A percentile compares a stretch with the other conserved stretches of the same genome.
Evolutionary conservation across 2,329 filamentous ascomycete genomes (phyloP).

Genomic region (Nothopassalora personata): DNA sequence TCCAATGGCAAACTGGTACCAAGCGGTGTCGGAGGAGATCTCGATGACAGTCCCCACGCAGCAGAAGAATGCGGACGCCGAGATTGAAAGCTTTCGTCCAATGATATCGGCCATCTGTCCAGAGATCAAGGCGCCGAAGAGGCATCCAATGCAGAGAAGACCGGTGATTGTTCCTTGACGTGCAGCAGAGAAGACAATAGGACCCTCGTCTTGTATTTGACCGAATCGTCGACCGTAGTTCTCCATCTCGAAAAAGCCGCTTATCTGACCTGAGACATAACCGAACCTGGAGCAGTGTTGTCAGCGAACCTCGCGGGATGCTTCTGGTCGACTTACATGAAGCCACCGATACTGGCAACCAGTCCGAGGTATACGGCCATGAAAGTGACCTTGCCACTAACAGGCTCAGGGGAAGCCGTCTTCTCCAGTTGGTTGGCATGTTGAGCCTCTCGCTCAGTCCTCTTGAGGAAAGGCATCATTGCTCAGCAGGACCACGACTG

Average conservation of each 20-base stretch:
- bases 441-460: slow-evolving; percentile 29
- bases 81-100: slow-evolving; percentile 44
- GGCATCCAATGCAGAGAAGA: slow-evolving; percentile 43
- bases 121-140: slow-evolving; percentile 38
- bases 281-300: slow-evolving; percentile 6
- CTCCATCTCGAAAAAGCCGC: slow-evolving; percentile 38
- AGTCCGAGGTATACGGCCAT: slow-evolving; percentile 49
- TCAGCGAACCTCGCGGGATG: neutral
- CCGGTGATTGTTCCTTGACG: slow-evolving; percentile 38
- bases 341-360: slow-evolving; percentile 52
- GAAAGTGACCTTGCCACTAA: slow-evolving; percentile 30
- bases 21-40: slow-evolving; percentile 37
- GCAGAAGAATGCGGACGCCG: slow-evolving; percentile 43
- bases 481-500: neutral
- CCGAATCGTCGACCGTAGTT: slow-evolving; percentile 57
- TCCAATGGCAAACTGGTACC: slow-evolving; percentile 47
- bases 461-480: slow-evolving; percentile 32
- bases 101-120: slow-evolving; percentile 51
- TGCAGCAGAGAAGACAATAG: slow-evolving; percentile 30
- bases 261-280: slow-evolving; percentile 56
- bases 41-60: slow-evolving; percentile 41
- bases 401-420: slow-evolving; percentile 17
- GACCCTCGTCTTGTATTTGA: slow-evolving; percentile 38
- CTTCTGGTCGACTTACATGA: slow-evolving; percentile 52
- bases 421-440: slow-evolving; percentile 31